Percentiles rank a stretch among this genome's conserved stretches.
These are phyloP conservation scores for Suhomyces guaymorum DNA, from an alignment of 1,139 yeast genomes.

Conservation along the genomic window DNA sequence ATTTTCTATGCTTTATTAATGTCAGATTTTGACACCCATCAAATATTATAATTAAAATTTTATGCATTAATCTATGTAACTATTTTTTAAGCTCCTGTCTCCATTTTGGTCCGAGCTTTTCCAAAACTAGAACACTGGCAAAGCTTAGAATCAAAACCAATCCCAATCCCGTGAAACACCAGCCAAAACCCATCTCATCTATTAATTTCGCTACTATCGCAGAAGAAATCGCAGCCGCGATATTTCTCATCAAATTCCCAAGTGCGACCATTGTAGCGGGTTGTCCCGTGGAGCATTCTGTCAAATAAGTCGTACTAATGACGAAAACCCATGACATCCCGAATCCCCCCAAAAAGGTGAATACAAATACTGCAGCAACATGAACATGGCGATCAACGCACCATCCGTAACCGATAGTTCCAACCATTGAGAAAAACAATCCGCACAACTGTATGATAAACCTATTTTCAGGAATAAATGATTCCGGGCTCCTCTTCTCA, in stretches of 20 bases:
- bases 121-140: constrained; percentile 26
- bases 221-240: constrained; percentile 58
- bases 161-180: constrained; percentile 61
- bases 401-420: constrained; percentile 60
- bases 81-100: constrained; percentile 18
- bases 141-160: constrained; percentile 39
- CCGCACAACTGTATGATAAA: constrained; percentile 50
- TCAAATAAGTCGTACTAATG: constrained; percentile 56
- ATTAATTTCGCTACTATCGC: constrained; percentile 45
- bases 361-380: constrained; percentile 43
- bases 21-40: no score
- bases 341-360: constrained; percentile 50
- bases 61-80: no score
- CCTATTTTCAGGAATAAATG: constrained; percentile 48
- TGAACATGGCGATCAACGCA: constrained; percentile 45
- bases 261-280: constrained; percentile 60
- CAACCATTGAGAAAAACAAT: constrained; percentile 43
- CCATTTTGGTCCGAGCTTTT: constrained; percentile 32
- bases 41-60: no score
- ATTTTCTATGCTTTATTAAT: no score
- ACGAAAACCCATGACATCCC: constrained; percentile 64
- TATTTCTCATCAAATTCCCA: constrained; percentile 55
- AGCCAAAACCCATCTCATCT: constrained; percentile 52
- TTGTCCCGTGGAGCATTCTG: constrained; percentile 53
- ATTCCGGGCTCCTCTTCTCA: constrained; percentile 24